Evolutionary conservation across 2,329 filamentous ascomycete genomes (phyloP), one percentile per base, ranked within the genome.

Genomic region (Aspergillus sp.): DNA sequence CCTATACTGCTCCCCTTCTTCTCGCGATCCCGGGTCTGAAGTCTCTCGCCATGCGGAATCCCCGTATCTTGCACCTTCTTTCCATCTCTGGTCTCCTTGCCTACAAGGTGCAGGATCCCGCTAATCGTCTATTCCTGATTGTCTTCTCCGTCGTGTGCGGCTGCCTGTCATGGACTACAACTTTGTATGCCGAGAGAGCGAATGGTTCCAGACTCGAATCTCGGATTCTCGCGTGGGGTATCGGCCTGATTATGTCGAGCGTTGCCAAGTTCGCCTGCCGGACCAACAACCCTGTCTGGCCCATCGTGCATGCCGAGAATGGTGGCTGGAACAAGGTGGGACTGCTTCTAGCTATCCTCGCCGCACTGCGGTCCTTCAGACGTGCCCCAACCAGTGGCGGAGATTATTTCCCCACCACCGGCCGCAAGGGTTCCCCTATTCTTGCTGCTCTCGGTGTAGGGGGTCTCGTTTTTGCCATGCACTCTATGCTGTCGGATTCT

Each of bases 241-340:
- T 92, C 51, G 94, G 94, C 25, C 77, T 99, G 50, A 82, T 97
- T 53, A 80, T 91, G 57, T 97, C 93, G 1, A 91, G 87, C 55
- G 82, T 96, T 49, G 85, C 90, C 63, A 99, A 99, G 71, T 97
- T 96, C 68, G 90, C 92, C 0, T 96, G 88, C 80, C 83, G 87
- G 68, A 97, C 93, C 17, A 97, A 96, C 73, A 99, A 99, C 69
- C 94, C 94, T 0, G 85, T 97, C 56, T 99, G 94, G 94, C 92
- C 94, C 0, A 88, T 94, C 57, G 89, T 97, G 83, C 88, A 97
- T 70, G 84, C 86, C 25, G 83, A 81, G 7, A 99, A 96, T 69
- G 94, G 94, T 34, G 94, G 94, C 3, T 92, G 89, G 86, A 99
- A 99, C 72, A 90, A 88, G 57, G 82, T 86, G 17, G 94, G 92